phyloP scores from a whole-genome alignment of 2,329 filamentous ascomycete species.

The Colletotrichum sp. region DNA sequence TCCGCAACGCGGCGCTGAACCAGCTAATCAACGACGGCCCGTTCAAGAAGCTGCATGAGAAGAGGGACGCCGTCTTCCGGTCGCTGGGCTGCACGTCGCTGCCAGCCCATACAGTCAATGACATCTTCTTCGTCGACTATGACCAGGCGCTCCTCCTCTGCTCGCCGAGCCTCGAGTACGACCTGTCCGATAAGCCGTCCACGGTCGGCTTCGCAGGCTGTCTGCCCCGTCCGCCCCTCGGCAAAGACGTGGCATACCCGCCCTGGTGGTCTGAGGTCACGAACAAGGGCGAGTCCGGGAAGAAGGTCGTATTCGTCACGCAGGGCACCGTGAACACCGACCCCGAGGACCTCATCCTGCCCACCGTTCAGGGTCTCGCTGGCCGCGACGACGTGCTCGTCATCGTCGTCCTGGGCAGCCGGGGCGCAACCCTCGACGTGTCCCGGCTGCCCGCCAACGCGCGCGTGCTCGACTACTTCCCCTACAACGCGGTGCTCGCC shows the following conservation, averaged over 20 bases:
- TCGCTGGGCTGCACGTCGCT: neutral
- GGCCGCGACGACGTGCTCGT: neutral
- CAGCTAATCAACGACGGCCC: neutral
- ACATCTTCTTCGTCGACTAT: neutral
- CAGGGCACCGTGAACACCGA: neutral
- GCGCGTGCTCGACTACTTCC: neutral
- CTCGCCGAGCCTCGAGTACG: neutral
- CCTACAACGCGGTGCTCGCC: neutral
- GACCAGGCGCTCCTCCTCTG: neutral
- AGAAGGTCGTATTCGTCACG: neutral
- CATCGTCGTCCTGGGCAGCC: neutral
- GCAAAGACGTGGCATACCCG: neutral
- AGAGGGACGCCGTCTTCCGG: neutral
- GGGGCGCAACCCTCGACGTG: neutral
- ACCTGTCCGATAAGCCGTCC: neutral
- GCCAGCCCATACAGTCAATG: neutral
- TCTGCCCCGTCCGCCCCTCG: neutral
- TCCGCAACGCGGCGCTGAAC: neutral
- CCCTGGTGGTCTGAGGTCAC: neutral
- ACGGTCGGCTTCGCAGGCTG: neutral
- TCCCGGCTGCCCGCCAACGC: neutral
- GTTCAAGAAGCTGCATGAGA: neutral
- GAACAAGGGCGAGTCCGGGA: neutral
- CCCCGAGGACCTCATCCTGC: neutral
- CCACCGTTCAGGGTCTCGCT: neutral